Base-by-base conservation (phyloP, 2,329 filamentous ascomycete genomes). In the Colletotrichum cordylinicola region DNA sequence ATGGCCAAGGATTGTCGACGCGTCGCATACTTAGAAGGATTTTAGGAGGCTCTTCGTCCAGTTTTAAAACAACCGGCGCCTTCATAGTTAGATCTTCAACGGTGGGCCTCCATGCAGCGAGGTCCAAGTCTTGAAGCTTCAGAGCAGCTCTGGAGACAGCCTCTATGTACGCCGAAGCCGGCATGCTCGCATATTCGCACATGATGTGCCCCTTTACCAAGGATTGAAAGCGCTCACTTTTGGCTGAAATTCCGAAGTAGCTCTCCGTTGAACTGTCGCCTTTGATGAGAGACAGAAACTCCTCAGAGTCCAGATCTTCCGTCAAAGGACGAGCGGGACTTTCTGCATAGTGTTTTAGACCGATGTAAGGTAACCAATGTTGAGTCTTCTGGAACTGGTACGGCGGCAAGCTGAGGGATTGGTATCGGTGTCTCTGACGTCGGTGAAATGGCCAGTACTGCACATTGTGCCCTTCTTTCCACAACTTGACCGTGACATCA, bases 361-460 rank as follows among this genome's bases (percentile, higher is more conserved):
- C 24, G 4, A 56, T 69, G 4, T 74, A 67, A 2, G 79, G 75
- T 18, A 81, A 74, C 81, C 82, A 83, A 62, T 82, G 79, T 1
- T 71, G 66, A 6, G 74, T 78, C 65, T 81, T 80, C 15, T 81
- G 79, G 48, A 83, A 84, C 35, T 82, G 81, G 24, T 82, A 82
- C 0, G 78, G 75, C 5, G 82, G 82, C n/a, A 83, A 68, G 24
- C 75, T 75, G 5, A 81, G 29, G 4, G 16, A 24, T 12, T 6
- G 9, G 16, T 77, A 81, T 7, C 75, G 37, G 5, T 18, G 3
- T 27, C 67, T 62, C 29, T 79, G 77, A 21, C 9, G 16, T 9
- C 66, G 70, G 31, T 83, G 79, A 48, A 80, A 80, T 0, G 67
- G 62, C 82, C 82, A 84, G 55, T 77, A 80, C 16, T 79, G 76